Percentiles rank a stretch among this genome's conserved stretches.
These are phyloP conservation scores for Leccinum boreale DNA, from an alignment of 768 basidiomycete species.

Conservation along the genomic window DNA sequence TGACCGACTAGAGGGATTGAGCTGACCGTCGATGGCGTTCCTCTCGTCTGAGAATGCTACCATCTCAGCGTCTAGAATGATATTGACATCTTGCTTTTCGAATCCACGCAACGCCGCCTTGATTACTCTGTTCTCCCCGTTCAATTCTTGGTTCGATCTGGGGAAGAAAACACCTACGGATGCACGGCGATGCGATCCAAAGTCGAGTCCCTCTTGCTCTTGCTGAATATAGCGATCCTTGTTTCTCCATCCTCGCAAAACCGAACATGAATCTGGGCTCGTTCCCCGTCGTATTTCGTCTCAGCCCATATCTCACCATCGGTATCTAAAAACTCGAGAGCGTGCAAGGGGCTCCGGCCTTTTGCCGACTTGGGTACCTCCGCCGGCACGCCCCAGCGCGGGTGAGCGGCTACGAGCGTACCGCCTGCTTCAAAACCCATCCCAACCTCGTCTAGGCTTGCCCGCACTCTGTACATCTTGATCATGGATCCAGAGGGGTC, in stretches of 20 bases:
- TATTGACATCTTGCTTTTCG: slow-evolving; percentile 41
- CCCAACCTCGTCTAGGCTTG: slow-evolving; percentile 58
- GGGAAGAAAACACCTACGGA: slow-evolving; percentile 24
- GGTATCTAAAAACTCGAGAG: slow-evolving; percentile 39
- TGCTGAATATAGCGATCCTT: slow-evolving; percentile 79
- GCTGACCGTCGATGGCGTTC: slow-evolving; percentile 65
- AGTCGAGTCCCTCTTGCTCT: slow-evolving; percentile 83
- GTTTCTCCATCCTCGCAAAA: slow-evolving; percentile 35
- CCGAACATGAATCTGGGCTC: slow-evolving; percentile 89
- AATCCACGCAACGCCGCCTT: slow-evolving; percentile 49
- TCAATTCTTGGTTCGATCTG: not conserved
- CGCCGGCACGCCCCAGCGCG: slow-evolving; percentile 57
- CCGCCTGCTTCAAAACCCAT: slow-evolving; percentile 38
- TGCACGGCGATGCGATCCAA: slow-evolving; percentile 69
- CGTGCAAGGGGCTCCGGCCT: slow-evolving; percentile 58
- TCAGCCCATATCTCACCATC: slow-evolving; percentile 66
- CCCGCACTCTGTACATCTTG: slow-evolving; percentile 49
- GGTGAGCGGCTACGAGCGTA: slow-evolving; percentile 27
- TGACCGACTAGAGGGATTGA: not conserved
- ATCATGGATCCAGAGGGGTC: slow-evolving; percentile 56
- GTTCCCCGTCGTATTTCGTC: slow-evolving; percentile 92
- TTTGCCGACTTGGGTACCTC: slow-evolving; percentile 84
- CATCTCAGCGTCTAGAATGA: slow-evolving; percentile 85
- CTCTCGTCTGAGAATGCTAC: slow-evolving; percentile 68
- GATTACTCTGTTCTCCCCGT: slow-evolving; percentile 45